Evolutionary conservation across 371 early-diverging fungal genomes (phyloP).

Genomic region (Apophysomyces elegans): DNA sequence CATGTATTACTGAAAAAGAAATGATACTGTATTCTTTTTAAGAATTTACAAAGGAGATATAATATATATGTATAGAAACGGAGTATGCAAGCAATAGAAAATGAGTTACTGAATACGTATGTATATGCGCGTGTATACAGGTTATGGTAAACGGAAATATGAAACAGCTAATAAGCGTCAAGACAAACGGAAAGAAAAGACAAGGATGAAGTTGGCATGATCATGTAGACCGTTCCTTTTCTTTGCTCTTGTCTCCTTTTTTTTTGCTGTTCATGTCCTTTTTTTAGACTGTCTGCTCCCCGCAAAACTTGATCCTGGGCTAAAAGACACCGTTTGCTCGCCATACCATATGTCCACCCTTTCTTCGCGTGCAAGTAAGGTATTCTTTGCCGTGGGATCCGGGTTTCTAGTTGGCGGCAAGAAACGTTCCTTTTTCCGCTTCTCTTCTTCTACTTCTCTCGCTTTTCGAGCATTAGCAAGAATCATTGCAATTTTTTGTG

Average conservation of each 20-base stretch:
- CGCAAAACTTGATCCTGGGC: not conserved
- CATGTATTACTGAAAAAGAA: too few relatives aligned
- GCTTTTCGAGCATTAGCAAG: not conserved
- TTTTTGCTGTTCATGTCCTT: not conserved
- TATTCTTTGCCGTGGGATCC: not conserved
- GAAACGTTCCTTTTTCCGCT: not conserved
- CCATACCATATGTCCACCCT: conserved; percentile 5
- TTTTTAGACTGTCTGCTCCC: not conserved
- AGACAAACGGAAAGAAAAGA: too few relatives aligned
- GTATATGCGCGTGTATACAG: too few relatives aligned
- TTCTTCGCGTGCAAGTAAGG: conserved; percentile 8
- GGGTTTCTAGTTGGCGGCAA: not conserved
- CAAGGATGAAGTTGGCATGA: too few relatives aligned
- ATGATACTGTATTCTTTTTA: too few relatives aligned
- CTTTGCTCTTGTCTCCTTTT: not conserved
- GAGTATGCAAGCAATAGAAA: too few relatives aligned
- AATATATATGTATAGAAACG: too few relatives aligned
- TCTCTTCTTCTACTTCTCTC: conserved; percentile 1
- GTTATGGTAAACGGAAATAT: too few relatives aligned
- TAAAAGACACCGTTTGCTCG: not conserved
- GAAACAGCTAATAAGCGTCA: too few relatives aligned
- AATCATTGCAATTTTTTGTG: not conserved
- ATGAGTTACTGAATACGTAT: too few relatives aligned
- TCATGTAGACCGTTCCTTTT: not conserved
- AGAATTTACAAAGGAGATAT: too few relatives aligned